Conservation (phyloP, 1,284 basidiomycete species). For the Pseudomicrostroma phylloplanum region DNA sequence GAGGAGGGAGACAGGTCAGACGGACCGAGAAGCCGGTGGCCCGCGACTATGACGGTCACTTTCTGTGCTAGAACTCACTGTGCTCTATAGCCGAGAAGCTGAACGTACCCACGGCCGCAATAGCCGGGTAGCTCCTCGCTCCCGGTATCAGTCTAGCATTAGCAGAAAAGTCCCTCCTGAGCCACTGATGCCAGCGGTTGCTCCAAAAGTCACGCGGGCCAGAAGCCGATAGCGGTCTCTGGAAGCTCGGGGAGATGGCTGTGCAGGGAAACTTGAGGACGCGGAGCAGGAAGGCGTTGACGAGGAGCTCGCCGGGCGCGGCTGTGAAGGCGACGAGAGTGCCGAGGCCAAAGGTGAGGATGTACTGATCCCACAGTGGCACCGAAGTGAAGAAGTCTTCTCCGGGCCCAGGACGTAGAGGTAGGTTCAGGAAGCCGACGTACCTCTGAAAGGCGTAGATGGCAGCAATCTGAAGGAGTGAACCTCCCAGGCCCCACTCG, state of each 20-base stretch:
- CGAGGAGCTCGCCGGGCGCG: background rate
- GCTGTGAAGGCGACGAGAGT: background rate
- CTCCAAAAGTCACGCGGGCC: conserved; percentile 2
- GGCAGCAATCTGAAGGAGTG: background rate
- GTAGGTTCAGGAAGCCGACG: background rate
- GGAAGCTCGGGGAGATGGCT: background rate
- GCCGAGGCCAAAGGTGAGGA: background rate
- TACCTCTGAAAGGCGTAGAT: background rate
- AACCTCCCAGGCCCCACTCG: background rate
- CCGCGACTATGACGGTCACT: no score
- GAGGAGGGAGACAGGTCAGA: no score
- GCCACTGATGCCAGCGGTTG: background rate
- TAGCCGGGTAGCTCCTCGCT: background rate
- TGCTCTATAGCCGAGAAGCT: background rate
- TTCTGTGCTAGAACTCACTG: background rate
- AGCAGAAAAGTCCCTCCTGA: conserved; percentile 2
- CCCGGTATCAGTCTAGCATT: conserved; percentile 1
- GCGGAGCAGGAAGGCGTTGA: background rate
- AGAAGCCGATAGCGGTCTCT: background rate
- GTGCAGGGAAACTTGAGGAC: background rate
- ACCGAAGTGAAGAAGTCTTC: background rate
- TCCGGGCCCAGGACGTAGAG: background rate
- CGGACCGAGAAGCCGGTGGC: no score
- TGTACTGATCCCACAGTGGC: background rate
- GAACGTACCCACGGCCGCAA: background rate